Conservation (phyloP, 768 basidiomycete species). For the Lactarius hatsudake region DNA sequence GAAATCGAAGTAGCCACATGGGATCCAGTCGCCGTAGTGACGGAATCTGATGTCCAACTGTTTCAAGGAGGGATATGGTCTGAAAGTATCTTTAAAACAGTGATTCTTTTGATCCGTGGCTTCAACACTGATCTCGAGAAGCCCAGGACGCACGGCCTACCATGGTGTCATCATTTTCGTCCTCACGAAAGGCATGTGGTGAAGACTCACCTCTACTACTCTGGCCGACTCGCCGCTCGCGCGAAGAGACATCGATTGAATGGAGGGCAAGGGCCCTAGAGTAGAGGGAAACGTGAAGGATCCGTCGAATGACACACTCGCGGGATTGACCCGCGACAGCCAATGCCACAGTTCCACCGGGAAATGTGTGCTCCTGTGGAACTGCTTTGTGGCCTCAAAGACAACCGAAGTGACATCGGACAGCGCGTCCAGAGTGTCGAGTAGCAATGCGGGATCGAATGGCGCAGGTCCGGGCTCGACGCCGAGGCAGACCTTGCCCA, state of each 20-base stretch:
- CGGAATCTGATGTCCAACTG: neutral
- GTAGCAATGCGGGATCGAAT: neutral
- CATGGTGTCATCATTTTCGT: neutral
- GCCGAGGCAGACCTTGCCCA: neutral
- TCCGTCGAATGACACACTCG: constrained; percentile 4
- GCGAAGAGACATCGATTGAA: neutral
- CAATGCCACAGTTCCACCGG: constrained; percentile 6
- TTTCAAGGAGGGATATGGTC: constrained; percentile 8
- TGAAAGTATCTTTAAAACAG: neutral
- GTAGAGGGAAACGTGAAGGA: neutral
- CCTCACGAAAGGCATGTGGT: neutral
- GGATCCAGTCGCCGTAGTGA: neutral
- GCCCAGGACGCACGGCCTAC: neutral
- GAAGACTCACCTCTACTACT: constrained; percentile 1
- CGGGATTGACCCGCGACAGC: neutral
- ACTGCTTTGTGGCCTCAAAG: neutral
- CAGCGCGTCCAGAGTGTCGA: neutral
- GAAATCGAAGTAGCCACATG: constrained; percentile 6
- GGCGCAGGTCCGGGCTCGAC: neutral
- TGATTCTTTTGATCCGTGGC: neutral
- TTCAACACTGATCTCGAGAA: neutral
- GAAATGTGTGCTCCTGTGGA: neutral
- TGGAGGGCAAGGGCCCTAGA: neutral
- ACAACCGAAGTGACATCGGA: constrained; percentile 1
- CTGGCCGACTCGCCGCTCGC: neutral